Evolutionary conservation across 495 filamentous ascomycete genomes (phyloP).

Genomic region (Penicillium pulvis): DNA sequence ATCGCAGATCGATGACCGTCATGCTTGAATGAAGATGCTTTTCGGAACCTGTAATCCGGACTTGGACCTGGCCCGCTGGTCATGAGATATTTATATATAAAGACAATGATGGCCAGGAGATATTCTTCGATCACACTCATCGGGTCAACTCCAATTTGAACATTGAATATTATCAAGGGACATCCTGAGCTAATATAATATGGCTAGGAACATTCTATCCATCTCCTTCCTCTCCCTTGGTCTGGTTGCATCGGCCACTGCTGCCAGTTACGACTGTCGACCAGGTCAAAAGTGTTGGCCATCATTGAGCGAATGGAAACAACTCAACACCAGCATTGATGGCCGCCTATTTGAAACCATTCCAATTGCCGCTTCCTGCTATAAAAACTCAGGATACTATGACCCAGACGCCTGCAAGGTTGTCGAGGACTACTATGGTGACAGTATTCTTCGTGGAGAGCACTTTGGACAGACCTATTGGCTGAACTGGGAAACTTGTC

Average conservation of each 20-base stretch:
- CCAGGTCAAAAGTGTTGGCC: conserved; percentile 19
- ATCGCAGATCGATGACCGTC: not conserved
- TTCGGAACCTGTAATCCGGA: not conserved
- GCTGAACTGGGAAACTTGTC: conserved; percentile 22
- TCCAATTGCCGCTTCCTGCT: conserved; percentile 25
- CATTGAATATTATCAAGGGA: not conserved
- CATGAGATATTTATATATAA: not conserved
- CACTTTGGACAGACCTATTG: conserved; percentile 13
- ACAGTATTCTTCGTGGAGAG: conserved; percentile 7
- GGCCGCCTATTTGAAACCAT: conserved; percentile 19
- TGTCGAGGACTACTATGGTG: conserved; percentile 15
- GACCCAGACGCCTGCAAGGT: conserved; percentile 15
- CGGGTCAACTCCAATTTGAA: not conserved
- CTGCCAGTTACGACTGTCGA: conserved; percentile 14
- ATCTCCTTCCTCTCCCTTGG: not conserved
- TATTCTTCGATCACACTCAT: not conserved
- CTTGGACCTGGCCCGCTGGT: not conserved
- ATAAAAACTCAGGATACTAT: conserved; percentile 17
- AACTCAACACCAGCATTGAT: conserved; percentile 21
- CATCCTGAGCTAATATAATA: not conserved
- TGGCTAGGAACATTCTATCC: not conserved
- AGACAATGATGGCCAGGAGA: not conserved
- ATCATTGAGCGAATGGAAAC: conserved; percentile 21
- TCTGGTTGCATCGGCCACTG: not conserved
- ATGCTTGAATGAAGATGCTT: not conserved